Base-by-base conservation (phyloP, 1,139 yeast species). In the Candida sp. region DNA sequence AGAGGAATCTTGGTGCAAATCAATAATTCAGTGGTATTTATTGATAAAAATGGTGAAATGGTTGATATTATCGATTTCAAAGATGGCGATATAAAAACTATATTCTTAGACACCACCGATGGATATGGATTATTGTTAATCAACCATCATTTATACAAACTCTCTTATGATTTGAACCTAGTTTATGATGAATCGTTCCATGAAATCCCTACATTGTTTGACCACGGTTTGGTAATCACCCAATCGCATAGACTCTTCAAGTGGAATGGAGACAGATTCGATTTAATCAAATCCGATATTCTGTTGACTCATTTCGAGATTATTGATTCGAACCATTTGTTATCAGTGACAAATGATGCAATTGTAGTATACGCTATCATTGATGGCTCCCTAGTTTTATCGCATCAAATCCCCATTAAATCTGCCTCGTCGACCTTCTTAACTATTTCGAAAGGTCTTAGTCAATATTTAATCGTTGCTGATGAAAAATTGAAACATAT, bases 391-490 rank as follows among this genome's bases (percentile, higher is more conserved):
- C 48, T 45, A 1, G 40, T 36, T 29, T 38, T 41, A 21, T 41
- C 42, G 21, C 43, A 49, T 21, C 32, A 12, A 8, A 36, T 44
- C 4, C 29, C 41, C 11, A 36, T 42, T 7, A 43, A 43, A 22
- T 21, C 45, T 8, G 21, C 38, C 9, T 32, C 47, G 2, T 46
- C 12, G 48, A 51, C 30, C 42, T 49, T 34, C 40, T 44, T 15
- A 45, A 43, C 6, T 51, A 53, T 37, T 30, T 12, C 5, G 5
- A 8, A 30, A 9, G 53, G 56, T 5, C 52, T 63, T 27, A 55
- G 57, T 40, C 60, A 52, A 7, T 56, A 55, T 37, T 23, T 52
- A 11, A 36, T 50, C 7, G 33, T 45, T 21, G 33, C 48, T 7
- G 41, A 42, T 27, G 39, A 33, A 1, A 32, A 33, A 27, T 9